These are phyloP conservation scores for Globisporangium lucens DNA, from an alignment of 352 stramenopile genomes.

Conservation along the genomic window DNA sequence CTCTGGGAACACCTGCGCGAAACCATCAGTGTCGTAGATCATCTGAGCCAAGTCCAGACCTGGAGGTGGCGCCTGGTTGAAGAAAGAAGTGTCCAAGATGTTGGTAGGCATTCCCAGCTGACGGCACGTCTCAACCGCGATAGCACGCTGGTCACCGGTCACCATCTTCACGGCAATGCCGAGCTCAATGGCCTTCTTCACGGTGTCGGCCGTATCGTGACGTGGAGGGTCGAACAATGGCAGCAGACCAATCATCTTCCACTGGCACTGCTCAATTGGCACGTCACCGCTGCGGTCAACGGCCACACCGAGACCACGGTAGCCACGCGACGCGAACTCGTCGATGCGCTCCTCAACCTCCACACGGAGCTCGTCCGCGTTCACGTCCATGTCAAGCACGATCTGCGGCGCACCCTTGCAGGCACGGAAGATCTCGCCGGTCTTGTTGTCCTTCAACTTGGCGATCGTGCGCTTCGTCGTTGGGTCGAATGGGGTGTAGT, in stretches of 20 bases:
- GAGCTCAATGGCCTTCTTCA: conserved; percentile 86
- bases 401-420: conserved; percentile 92
- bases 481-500: conserved; percentile 84
- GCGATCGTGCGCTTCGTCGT: conserved; percentile 91
- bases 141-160: conserved; percentile 92
- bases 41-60: conserved; percentile 70
- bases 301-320: conserved; percentile 64
- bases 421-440: conserved; percentile 84
- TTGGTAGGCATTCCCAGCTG: conserved; percentile 88
- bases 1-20: conserved; percentile 91
- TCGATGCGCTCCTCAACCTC: conserved; percentile 82
- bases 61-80: conserved; percentile 64
- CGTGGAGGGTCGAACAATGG: conserved; percentile 93
- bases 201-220: conserved; percentile 90
- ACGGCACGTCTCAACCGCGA: conserved; percentile 91
- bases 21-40: conserved; percentile 92
- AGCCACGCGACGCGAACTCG: conserved; percentile 66
- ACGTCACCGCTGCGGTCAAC: conserved; percentile 59
- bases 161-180: conserved; percentile 96
- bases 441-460: conserved; percentile 80
- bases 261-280: conserved; percentile 77
- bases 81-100: conserved; percentile 79
- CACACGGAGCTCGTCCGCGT: conserved; percentile 49
- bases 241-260: conserved; percentile 91
- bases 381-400: conserved; percentile 80